phyloP scores from a whole-genome alignment of 495 filamentous ascomycete species.

The Venustampulla echinocandica region DNA sequence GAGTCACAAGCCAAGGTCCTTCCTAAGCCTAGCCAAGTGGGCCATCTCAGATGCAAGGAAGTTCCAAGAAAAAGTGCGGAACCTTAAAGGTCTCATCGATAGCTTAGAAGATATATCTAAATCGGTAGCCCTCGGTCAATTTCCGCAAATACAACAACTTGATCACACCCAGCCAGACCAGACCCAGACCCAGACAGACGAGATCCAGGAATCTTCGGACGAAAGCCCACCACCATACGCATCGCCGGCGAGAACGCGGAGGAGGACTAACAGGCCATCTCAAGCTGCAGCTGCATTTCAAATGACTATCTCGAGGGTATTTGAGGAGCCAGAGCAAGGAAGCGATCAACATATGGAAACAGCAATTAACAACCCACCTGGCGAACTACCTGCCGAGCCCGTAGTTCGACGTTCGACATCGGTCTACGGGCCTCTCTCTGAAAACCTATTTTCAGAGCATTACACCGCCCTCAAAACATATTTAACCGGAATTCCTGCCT shows the following conservation, averaged over 20 bases:
- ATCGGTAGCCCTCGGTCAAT: conserved; percentile 4
- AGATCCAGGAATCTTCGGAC: neutral
- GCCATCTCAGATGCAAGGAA: conserved; percentile 15
- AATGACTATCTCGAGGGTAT: too few species aligned
- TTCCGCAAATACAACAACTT: neutral
- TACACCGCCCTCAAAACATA: conserved; percentile 68
- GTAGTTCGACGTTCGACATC: neutral
- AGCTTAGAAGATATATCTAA: conserved; percentile 20
- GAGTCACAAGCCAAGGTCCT: conserved; percentile 19
- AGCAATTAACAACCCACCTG: neutral
- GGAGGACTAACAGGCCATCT: too few species aligned
- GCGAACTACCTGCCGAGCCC: neutral
- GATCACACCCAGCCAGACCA: too few species aligned
- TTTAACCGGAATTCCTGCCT: conserved; percentile 59
- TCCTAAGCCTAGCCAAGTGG: conserved; percentile 20
- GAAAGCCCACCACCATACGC: conserved; percentile 13
- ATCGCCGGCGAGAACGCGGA: too few species aligned
- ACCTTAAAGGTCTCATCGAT: conserved; percentile 20
- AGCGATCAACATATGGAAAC: neutral
- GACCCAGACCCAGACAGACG: neutral
- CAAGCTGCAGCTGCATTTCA: too few species aligned
- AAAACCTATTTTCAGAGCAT: conserved; percentile 42
- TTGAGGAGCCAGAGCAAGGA: too few species aligned
- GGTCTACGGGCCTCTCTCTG: neutral
- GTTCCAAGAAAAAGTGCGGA: conserved; percentile 18